phyloP scores from a whole-genome alignment of 169 alveolate species.

The Cryptosporidium sp. region DNA sequence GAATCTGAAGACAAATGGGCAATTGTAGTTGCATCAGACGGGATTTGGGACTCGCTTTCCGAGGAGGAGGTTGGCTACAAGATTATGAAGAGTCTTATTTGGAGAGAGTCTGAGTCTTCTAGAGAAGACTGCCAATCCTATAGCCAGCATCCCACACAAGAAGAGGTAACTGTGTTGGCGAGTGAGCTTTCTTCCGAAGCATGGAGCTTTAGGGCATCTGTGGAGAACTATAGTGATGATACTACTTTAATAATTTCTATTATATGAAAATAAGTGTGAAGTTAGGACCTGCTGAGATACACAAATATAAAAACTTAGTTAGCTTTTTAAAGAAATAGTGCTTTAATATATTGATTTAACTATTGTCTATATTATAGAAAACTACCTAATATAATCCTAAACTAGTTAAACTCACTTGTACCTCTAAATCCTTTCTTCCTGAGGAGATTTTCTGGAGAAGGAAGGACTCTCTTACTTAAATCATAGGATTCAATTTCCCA shows the following conservation, averaged over 20 bases:
- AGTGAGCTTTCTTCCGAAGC: constrained; percentile 24
- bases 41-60: constrained; percentile 69
- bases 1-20: constrained; percentile 29
- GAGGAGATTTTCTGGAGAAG: constrained; percentile 54
- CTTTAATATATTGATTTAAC: constrained; percentile 23
- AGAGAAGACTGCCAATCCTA: neutral
- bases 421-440: constrained; percentile 64
- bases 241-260: constrained; percentile 57
- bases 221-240: constrained; percentile 67
- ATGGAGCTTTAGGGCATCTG: constrained; percentile 67
- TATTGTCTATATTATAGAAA: neutral
- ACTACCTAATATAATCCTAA: neutral
- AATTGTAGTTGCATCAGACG: constrained; percentile 69
- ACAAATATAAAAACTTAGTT: neutral
- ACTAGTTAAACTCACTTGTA: neutral
- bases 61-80: constrained; percentile 73
- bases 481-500: constrained; percentile 57
- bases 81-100: constrained; percentile 27
- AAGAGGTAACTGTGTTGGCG: constrained; percentile 31
- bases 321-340: constrained; percentile 6
- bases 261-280: neutral
- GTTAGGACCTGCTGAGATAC: neutral
- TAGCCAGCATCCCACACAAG: constrained; percentile 14
- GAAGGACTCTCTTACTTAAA: constrained; percentile 39
- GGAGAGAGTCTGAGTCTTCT: constrained; percentile 16